Percentiles rank a stretch among this genome's conserved stretches.
Conservation (phyloP, 345 rosid species). For the Lumnitzera littorea region DNA sequence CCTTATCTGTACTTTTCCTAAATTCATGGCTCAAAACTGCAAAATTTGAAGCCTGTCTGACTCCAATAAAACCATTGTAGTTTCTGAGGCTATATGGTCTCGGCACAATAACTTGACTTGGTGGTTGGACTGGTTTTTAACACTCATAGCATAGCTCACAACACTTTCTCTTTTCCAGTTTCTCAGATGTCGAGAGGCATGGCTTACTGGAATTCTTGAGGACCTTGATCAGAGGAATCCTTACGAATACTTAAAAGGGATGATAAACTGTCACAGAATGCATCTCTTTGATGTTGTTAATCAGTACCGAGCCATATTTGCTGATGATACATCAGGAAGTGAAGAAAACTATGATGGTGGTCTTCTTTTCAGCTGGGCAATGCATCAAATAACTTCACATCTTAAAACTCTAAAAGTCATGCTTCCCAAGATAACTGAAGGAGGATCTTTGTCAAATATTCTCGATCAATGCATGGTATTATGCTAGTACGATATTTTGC, state of each 20-base stretch:
- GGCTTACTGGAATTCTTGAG: slow-evolving; percentile 97
- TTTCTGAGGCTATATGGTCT: too few species aligned
- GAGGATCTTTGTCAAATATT: slow-evolving; percentile 88
- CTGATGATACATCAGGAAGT: slow-evolving; percentile 95
- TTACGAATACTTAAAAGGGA: slow-evolving; percentile 89
- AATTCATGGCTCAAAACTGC: too few species aligned
- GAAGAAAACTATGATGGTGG: slow-evolving; percentile 95
- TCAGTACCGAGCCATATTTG: slow-evolving; percentile 92
- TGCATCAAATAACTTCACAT: slow-evolving; percentile 96
- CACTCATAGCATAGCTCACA: slow-evolving; percentile 16
- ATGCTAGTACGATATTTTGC: slow-evolving; percentile 2
- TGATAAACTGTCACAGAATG: slow-evolving; percentile 47
- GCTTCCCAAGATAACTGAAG: slow-evolving; percentile 97
- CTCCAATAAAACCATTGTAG: too few species aligned
- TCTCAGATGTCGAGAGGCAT: slow-evolving; percentile 93
- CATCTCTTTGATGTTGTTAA: slow-evolving; percentile 95
- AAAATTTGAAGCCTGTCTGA: too few species aligned
- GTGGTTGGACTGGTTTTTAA: not conserved
- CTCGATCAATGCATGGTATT: slow-evolving; percentile 89
- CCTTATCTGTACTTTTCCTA: not conserved
- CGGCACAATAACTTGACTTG: too few species aligned
- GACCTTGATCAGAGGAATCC: slow-evolving; percentile 88
- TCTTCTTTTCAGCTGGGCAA: slow-evolving; percentile 94
- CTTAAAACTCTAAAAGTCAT: slow-evolving; percentile 85
- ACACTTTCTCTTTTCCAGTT: slow-evolving; percentile 45